Conservation (phyloP, 345 rosid genomes). For the Iberis pinnata region DNA sequence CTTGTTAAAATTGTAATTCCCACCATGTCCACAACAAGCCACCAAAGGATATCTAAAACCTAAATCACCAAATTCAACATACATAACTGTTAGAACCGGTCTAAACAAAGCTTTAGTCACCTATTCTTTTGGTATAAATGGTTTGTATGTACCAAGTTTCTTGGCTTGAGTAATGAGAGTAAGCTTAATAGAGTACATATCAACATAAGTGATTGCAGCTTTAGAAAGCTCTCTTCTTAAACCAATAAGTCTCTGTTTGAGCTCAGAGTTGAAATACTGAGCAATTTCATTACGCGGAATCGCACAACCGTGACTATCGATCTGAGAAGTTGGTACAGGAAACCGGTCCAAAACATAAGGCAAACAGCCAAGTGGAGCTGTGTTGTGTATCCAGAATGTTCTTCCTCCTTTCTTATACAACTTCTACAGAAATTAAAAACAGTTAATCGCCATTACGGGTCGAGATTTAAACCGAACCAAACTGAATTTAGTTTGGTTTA, state of each 20-base stretch:
- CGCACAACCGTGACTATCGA: slow-evolving; percentile 57
- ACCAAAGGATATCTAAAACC: slow-evolving; percentile 45
- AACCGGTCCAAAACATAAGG: slow-evolving; percentile 47
- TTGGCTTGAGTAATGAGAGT: slow-evolving; percentile 45
- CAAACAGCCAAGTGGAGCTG: slow-evolving; percentile 68
- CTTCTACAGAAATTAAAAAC: slow-evolving; percentile 22
- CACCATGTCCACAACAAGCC: slow-evolving; percentile 73
- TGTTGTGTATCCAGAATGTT: slow-evolving; percentile 65
- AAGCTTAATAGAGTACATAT: slow-evolving; percentile 50
- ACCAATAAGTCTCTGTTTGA: slow-evolving; percentile 33
- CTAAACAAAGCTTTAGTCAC: background rate
- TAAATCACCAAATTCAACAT: slow-evolving; percentile 9
- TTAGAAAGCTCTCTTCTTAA: slow-evolving; percentile 46
- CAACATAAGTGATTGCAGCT: slow-evolving; percentile 59
- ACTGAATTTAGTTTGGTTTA: too few relatives aligned
- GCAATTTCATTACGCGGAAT: slow-evolving; percentile 56
- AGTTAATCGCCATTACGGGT: too few relatives aligned
- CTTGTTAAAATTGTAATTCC: slow-evolving; percentile 55
- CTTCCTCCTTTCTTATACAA: slow-evolving; percentile 47
- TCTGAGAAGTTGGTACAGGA: slow-evolving; percentile 29
- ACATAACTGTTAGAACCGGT: slow-evolving; percentile 6
- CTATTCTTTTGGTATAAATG: background rate
- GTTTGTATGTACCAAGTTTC: slow-evolving; percentile 35
- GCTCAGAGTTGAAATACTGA: slow-evolving; percentile 37
- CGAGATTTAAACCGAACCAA: too few relatives aligned